Conservation (phyloP, 108 stramenopile species). For the Schizochytrium sp. region DNA sequence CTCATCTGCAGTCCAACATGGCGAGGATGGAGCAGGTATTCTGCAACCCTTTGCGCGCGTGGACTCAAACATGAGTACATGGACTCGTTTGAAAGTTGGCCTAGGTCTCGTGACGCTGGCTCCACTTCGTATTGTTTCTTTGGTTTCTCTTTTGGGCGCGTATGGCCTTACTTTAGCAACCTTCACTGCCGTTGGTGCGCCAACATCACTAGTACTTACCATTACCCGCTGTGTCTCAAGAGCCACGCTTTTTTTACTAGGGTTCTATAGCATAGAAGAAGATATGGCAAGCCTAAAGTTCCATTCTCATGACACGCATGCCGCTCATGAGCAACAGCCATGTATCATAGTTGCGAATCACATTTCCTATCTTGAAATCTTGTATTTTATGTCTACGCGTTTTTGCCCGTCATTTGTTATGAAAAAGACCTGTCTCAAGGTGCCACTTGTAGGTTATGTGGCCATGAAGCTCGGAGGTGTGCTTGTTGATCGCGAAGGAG, state of each 20-base stretch:
- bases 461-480: conserved; percentile 56
- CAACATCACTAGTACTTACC: not conserved
- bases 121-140: not conserved
- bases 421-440: conserved; percentile 33
- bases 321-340: not conserved
- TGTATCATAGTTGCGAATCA: conserved; percentile 22
- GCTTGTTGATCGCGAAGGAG: conserved; percentile 7
- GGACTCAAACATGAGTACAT: conserved; percentile 22
- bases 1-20: not conserved
- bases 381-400: conserved; percentile 40
- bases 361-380: conserved; percentile 39
- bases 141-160: not conserved
- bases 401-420: conserved; percentile 41
- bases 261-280: conserved; percentile 19
- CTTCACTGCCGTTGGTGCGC: not conserved
- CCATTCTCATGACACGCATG: not conserved
- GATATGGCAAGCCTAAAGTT: not conserved
- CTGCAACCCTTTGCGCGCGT: not conserved
- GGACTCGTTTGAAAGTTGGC: not conserved
- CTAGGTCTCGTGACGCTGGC: not conserved
- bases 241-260: not conserved
- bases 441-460: conserved; percentile 26
- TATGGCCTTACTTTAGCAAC: not conserved
- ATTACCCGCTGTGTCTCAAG: not conserved
- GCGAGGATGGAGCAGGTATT: not conserved